Base-by-base conservation (phyloP, 2,329 filamentous ascomycete genomes). In the Trichoderma afroharzianum region DNA sequence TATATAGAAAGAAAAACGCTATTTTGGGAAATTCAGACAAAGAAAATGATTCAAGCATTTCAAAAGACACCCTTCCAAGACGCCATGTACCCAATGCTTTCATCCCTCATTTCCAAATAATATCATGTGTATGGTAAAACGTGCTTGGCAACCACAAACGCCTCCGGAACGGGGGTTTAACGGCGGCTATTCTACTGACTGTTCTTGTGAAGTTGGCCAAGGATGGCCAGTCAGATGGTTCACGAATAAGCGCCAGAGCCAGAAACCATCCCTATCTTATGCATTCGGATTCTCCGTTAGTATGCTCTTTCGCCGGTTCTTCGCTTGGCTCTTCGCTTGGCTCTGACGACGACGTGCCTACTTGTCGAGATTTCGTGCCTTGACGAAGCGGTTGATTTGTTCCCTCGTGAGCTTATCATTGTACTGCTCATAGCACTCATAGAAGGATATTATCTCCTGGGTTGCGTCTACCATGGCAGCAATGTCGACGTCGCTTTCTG, bases 401-500 rank as follows among this genome's bases (percentile, higher is more conserved):
- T 90, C 88, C 63, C 85, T 80, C 2, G 86, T 88, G 50, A 85
- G 81, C 76, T 89, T 89, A 68, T 90, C 88, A 73, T 88, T 88
- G 75, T 88, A 89, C 75, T 88, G 84, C 77, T 90, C 88, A 64
- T 88, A 84, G 72, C 84, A 88, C 78, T 97, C 93, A 79, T 97
- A 97, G 74, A 97, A 88, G 4, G 93, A 95, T 68, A 98, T 93
- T 73, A 97, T 88, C 82, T 97, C 95, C 81, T 98, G 95, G 0
- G 93, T 95, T 77, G 92, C 94, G 81, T 97, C 93, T 64, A 97
- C 92, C 80, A 97, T 91, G 36, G 90, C 92, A 74, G 93, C 90
- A 77, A 97, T 92, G 76, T 97, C 93, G 57, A 97, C 89, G 71
- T 90, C 92, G 77, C 93, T 96, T 78, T 97, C 94, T 1, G 94